Conservation (phyloP, 2,329 filamentous ascomycete species). For the Allantophomopsis lycopodina region DNA sequence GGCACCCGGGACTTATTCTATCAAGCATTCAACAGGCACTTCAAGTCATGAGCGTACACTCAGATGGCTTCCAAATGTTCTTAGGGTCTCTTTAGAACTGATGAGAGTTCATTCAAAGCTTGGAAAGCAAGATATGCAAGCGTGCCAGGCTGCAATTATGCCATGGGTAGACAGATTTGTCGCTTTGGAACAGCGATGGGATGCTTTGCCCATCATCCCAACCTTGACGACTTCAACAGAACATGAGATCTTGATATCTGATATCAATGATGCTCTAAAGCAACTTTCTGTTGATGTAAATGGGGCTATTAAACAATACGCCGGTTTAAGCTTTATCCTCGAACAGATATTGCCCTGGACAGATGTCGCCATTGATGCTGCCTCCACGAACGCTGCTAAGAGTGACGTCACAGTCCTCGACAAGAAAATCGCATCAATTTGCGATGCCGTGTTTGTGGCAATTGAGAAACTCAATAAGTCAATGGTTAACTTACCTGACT, state of each 20-base stretch:
- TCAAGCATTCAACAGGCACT: constrained; percentile 3
- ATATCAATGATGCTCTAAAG: constrained; percentile 6
- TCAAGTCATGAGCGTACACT: constrained; percentile 17
- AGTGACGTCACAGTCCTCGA: constrained; percentile 30
- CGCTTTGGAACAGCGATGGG: constrained; percentile 25
- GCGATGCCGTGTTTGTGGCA: constrained; percentile 65
- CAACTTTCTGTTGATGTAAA: constrained; percentile 20
- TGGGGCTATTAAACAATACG: constrained; percentile 28
- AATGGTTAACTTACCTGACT: constrained; percentile 37
- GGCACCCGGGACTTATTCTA: constrained; percentile 5
- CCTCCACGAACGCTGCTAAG: constrained; percentile 2
- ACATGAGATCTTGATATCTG: constrained; percentile 10
- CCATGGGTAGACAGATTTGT: constrained; percentile 37
- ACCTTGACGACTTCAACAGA: constrained; percentile 29
- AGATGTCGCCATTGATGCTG: constrained; percentile 11
- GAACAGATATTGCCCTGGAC: constrained; percentile 56
- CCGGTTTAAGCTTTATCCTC: constrained; percentile 50
- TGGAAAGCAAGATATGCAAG: constrained; percentile 22
- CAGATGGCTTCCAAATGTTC: constrained; percentile 55
- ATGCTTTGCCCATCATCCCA: constrained; percentile 34
- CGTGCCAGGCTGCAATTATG: constrained; percentile 13
- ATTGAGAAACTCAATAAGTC: constrained; percentile 57
- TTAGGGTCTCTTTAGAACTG: constrained; percentile 47
- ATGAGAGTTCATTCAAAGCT: constrained; percentile 55
- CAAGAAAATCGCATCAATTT: constrained; percentile 43